A percentile compares a stretch with the other conserved stretches of the same genome.
Evolutionary conservation across 805 yeast species (phyloP).

Genomic region (Candida germanica): DNA sequence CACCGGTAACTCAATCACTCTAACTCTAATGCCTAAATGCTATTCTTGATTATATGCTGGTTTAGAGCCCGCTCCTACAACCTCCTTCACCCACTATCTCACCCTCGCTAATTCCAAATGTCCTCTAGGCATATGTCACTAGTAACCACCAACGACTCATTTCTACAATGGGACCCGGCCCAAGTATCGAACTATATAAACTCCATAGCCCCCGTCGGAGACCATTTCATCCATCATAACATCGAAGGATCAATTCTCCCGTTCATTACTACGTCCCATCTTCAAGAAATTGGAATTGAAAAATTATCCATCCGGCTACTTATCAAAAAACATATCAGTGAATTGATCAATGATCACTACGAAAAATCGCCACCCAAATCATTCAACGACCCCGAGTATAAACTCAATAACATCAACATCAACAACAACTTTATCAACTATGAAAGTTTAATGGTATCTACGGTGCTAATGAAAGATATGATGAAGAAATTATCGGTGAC

Average conservation of each 20-base stretch:
- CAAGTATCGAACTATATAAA: constrained; percentile 38
- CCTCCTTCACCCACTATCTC: no score
- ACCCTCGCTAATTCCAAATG: no score
- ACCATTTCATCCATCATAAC: constrained; percentile 51
- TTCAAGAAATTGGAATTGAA: constrained; percentile 66
- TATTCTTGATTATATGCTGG: no score
- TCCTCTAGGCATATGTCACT: no score
- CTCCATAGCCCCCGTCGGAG: constrained; percentile 22
- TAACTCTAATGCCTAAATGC: no score
- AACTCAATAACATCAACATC: constrained; percentile 29
- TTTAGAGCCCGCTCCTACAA: no score
- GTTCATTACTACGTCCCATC: constrained; percentile 64
- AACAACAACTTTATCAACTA: constrained; percentile 34
- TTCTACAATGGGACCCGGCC: constrained; percentile 44
- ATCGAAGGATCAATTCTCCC: constrained; percentile 73
- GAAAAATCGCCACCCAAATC: constrained; percentile 22
- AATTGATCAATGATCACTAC: constrained; percentile 41
- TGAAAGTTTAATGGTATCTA: constrained; percentile 37
- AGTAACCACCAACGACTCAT: constrained; percentile 29
- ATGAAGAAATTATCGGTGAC: constrained; percentile 20
- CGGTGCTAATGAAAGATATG: constrained; percentile 35
- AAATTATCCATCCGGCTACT: constrained; percentile 54
- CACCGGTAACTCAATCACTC: no score
- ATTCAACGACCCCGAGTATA: constrained; percentile 26
- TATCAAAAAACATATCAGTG: constrained; percentile 59